phyloP scores from a whole-genome alignment of 805 yeast genomes.

The Ogataea zsoltii region DNA sequence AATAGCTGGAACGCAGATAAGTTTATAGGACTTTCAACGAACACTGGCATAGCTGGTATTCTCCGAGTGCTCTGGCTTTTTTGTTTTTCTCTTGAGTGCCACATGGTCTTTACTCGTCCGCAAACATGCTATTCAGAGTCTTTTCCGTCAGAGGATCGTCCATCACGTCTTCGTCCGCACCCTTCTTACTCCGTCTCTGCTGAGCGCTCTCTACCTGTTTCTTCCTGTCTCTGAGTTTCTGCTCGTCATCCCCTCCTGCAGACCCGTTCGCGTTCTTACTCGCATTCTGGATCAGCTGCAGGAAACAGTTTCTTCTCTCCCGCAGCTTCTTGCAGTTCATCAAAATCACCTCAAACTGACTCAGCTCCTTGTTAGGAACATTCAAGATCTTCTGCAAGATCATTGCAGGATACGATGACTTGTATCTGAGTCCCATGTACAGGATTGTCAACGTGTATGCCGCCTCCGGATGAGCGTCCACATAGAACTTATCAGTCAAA shows the following conservation, averaged over 20 bases:
- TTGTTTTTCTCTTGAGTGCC: no score
- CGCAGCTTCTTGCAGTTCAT: conserved; percentile 66
- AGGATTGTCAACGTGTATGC: conserved; percentile 83
- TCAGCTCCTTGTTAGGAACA: conserved; percentile 55
- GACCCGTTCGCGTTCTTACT: conserved; percentile 41
- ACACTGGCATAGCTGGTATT: no score
- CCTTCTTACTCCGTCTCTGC: conserved; percentile 44
- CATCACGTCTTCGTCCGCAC: conserved; percentile 48
- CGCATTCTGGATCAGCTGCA: conserved; percentile 65
- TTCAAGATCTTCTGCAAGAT: conserved; percentile 53
- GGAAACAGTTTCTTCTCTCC: conserved; percentile 77
- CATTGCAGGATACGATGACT: conserved; percentile 68
- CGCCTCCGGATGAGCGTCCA: conserved; percentile 88
- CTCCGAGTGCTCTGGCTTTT: no score
- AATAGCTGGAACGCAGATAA: no score
- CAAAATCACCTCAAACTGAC: conserved; percentile 62
- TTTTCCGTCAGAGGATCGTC: conserved; percentile 74
- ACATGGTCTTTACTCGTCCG: conserved; percentile 34
- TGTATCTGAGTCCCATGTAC: conserved; percentile 70
- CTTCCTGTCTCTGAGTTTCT: conserved; percentile 43
- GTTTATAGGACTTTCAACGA: no score
- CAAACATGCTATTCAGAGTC: conserved; percentile 60
- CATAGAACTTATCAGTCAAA: conserved; percentile 71
- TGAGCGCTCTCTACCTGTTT: conserved; percentile 53
- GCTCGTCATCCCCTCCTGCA: conserved; percentile 35